Percentiles rank a stretch among this genome's conserved stretches.
Evolutionary conservation across 805 yeast genomes (phyloP).

Genomic region (Wickerhamiella australiensis): DNA sequence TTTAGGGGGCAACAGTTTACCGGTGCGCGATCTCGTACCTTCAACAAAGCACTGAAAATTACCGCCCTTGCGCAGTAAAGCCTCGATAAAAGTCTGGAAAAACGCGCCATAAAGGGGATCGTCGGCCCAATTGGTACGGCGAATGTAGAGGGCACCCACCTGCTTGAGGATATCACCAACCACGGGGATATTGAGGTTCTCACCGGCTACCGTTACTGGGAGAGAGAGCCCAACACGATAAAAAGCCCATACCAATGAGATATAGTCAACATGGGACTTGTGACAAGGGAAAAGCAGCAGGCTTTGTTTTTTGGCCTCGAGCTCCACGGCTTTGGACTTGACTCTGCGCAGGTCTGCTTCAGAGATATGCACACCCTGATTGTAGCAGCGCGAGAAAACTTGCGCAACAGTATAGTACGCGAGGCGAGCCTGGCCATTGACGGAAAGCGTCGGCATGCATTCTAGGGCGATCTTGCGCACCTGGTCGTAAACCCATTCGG

Average conservation of each 20-base stretch:
- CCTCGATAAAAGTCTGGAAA: constrained; percentile 36
- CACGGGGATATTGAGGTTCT: constrained; percentile 47
- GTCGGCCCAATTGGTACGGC: constrained; percentile 34
- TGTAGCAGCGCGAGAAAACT: constrained; percentile 30
- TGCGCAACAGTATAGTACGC: constrained; percentile 31
- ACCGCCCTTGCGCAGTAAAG: constrained; percentile 36
- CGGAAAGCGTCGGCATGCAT: constrained; percentile 29
- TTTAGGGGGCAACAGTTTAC: constrained; percentile 50
- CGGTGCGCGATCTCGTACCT: constrained; percentile 56
- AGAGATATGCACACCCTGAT: constrained; percentile 34
- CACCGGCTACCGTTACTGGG: constrained; percentile 56
- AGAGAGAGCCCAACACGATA: constrained; percentile 42
- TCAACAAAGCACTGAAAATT: constrained; percentile 51
- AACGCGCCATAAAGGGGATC: constrained; percentile 36
- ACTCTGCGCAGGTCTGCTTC: constrained; percentile 28
- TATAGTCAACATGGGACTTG: constrained; percentile 50
- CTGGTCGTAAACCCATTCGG: constrained; percentile 25
- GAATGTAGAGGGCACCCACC: constrained; percentile 47
- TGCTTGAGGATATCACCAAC: constrained; percentile 40
- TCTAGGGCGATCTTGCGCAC: constrained; percentile 25
- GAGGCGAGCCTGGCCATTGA: constrained; percentile 24
- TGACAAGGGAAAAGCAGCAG: constrained; percentile 46
- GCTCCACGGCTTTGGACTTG: constrained; percentile 27
- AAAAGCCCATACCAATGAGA: constrained; percentile 42
- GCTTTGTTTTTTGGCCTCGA: constrained; percentile 28